Percentiles rank a stretch among this genome's conserved stretches.
Conservation (phyloP, 768 basidiomycete genomes). For the Amanita rubescens region DNA sequence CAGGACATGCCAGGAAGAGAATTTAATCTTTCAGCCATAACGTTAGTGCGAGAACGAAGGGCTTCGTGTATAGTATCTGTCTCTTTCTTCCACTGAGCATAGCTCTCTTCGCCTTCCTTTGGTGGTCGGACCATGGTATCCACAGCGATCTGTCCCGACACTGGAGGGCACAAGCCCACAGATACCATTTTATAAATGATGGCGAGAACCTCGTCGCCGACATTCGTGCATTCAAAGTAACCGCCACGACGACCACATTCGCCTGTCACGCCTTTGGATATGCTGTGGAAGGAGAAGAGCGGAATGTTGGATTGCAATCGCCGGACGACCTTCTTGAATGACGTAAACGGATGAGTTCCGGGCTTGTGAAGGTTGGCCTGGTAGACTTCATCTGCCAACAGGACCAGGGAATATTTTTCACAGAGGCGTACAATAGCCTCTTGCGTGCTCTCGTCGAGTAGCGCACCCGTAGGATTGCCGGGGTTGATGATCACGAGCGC, state of each 20-base stretch:
- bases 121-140: conserved; percentile 94
- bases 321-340: conserved; percentile 86
- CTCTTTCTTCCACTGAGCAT: conserved; percentile 76
- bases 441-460: conserved; percentile 69
- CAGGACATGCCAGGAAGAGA: conserved; percentile 83
- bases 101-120: conserved; percentile 63
- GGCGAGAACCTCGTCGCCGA: conserved; percentile 68
- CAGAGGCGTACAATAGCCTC: conserved; percentile 73
- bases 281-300: conserved; percentile 94
- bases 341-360: conserved; percentile 68
- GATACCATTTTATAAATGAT: conserved; percentile 96
- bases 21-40: conserved; percentile 79
- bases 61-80: conserved; percentile 72
- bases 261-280: conserved; percentile 92
- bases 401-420: conserved; percentile 76
- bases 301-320: conserved; percentile 63
- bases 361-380: conserved; percentile 82
- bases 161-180: conserved; percentile 83
- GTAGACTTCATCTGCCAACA: conserved; percentile 99
- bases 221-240: conserved; percentile 89
- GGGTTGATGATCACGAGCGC: conserved; percentile 98
- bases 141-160: conserved; percentile 89
- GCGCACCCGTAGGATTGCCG: conserved; percentile 92
- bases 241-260: conserved; percentile 98
- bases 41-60: conserved; percentile 58